A percentile compares a stretch with the other conserved stretches of the same genome.
These are phyloP conservation scores for Amylocarpus encephaloides DNA, from an alignment of 2,329 filamentous ascomycete species.

Conservation along the genomic window DNA sequence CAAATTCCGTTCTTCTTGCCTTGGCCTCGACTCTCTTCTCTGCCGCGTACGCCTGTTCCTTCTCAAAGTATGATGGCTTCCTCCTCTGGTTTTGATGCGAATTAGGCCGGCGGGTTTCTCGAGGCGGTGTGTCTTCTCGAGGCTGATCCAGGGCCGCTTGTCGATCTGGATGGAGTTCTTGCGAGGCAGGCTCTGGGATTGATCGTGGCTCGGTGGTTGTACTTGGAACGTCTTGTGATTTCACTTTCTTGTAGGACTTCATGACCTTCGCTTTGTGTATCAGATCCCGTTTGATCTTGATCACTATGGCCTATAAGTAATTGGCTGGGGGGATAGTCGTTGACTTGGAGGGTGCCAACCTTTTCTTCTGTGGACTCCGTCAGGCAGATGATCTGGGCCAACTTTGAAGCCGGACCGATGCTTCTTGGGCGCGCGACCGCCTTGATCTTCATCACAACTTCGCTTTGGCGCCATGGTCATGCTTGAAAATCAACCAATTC, in stretches of 20 bases:
- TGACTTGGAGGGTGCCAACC: conserved; percentile 34
- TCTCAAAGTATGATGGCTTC: conserved; percentile 33
- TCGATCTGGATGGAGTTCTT: conserved; percentile 55
- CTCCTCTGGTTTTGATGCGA: neutral
- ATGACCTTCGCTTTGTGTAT: conserved; percentile 92
- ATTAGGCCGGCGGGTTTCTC: conserved; percentile 4
- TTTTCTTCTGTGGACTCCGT: conserved; percentile 83
- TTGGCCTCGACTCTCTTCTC: conserved; percentile 50
- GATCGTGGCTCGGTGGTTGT: conserved; percentile 14
- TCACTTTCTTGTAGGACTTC: conserved; percentile 86
- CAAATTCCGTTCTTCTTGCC: conserved; percentile 39
- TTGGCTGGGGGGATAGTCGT: conserved; percentile 3
- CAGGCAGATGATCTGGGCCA: conserved; percentile 83
- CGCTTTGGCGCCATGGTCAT: conserved; percentile 53
- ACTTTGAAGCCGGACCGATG: conserved; percentile 71
- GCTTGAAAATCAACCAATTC: neutral
- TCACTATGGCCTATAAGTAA: conserved; percentile 44
- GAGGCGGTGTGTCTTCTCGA: conserved; percentile 12
- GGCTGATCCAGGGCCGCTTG: conserved; percentile 50
- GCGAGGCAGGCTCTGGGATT: conserved; percentile 17
- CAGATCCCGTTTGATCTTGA: conserved; percentile 82
- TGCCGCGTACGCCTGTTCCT: conserved; percentile 35
- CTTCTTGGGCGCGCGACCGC: conserved; percentile 42
- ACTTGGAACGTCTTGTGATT: conserved; percentile 41
- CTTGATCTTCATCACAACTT: conserved; percentile 40